Evolutionary conservation across 331 rosid species (phyloP).

Genomic region (Pyrus hybrid): DNA sequence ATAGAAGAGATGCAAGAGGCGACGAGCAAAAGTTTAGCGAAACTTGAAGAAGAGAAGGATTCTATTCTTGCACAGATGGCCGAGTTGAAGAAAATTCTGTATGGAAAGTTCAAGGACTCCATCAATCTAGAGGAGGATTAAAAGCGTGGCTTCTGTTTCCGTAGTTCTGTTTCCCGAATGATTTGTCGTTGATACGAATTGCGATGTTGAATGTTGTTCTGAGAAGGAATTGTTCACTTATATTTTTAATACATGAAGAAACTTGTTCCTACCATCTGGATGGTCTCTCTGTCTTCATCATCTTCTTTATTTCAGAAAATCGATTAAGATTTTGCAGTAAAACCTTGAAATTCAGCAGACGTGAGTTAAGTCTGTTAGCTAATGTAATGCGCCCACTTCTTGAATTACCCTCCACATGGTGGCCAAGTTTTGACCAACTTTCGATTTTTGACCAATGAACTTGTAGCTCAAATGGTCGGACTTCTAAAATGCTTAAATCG

Average conservation of each 20-base stretch:
- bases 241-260: not conserved
- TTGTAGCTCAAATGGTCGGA: too few species aligned
- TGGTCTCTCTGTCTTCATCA: not conserved
- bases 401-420: too few species aligned
- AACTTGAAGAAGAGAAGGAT: slow-evolving; percentile 56
- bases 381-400: too few species aligned
- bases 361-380: too few species aligned
- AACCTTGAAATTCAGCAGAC: too few species aligned
- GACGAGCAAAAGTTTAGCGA: slow-evolving; percentile 53
- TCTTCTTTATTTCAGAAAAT: not conserved
- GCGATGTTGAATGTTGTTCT: not conserved
- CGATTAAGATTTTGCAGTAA: not conserved
- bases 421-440: too few species aligned
- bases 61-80: slow-evolving; percentile 66
- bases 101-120: slow-evolving; percentile 81
- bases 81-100: slow-evolving; percentile 61
- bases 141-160: not conserved
- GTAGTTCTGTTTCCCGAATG: not conserved
- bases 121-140: slow-evolving; percentile 92
- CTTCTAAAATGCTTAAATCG: not conserved
- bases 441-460: too few species aligned
- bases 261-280: not conserved
- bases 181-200: not conserved
- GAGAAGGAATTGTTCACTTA: not conserved
- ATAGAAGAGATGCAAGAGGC: slow-evolving; percentile 67